These are phyloP conservation scores for Sonneratia caseolaris DNA, from an alignment of 345 rosid species.

Conservation along the genomic window DNA sequence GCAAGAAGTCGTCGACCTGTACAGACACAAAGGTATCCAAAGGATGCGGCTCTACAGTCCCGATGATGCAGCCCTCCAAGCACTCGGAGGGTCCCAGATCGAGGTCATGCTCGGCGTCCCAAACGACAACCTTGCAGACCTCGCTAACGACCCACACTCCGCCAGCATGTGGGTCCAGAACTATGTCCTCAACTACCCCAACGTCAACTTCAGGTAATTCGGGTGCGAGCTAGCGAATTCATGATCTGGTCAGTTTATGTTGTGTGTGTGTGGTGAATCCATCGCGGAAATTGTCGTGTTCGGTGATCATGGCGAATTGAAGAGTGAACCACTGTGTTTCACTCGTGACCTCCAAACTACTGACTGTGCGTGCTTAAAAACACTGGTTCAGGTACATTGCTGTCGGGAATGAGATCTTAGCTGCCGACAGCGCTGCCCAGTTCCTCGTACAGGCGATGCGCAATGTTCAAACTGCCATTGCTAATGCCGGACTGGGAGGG, in stretches of 20 bases:
- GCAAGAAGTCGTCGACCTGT: constrained; percentile 40
- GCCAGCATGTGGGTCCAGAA: constrained; percentile 39
- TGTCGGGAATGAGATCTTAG: constrained; percentile 51
- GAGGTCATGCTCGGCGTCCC: constrained; percentile 44
- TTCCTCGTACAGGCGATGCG: constrained; percentile 42
- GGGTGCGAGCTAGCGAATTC: neutral
- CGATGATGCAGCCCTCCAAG: constrained; percentile 21
- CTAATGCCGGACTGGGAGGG: constrained; percentile 20
- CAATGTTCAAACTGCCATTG: constrained; percentile 25
- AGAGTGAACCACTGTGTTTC: too few relatives aligned
- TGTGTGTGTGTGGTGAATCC: too few relatives aligned
- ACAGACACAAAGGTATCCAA: constrained; percentile 27
- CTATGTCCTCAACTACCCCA: constrained; percentile 24
- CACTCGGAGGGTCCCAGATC: constrained; percentile 41
- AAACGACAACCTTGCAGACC: constrained; percentile 16
- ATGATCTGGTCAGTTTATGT: too few relatives aligned
- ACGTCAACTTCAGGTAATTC: constrained; percentile 18
- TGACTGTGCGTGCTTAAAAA: too few relatives aligned
- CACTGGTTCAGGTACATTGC: constrained; percentile 24
- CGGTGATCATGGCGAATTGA: too few relatives aligned
- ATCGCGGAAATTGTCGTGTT: too few relatives aligned
- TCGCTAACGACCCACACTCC: constrained; percentile 30
- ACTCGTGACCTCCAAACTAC: too few relatives aligned
- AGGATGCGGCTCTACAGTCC: constrained; percentile 44
- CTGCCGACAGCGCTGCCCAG: constrained; percentile 14